A percentile compares a stretch with the other conserved stretches of the same genome.
Evolutionary conservation across 2,329 filamentous ascomycete genomes (phyloP).

Genomic region (Cercospora sp.): DNA sequence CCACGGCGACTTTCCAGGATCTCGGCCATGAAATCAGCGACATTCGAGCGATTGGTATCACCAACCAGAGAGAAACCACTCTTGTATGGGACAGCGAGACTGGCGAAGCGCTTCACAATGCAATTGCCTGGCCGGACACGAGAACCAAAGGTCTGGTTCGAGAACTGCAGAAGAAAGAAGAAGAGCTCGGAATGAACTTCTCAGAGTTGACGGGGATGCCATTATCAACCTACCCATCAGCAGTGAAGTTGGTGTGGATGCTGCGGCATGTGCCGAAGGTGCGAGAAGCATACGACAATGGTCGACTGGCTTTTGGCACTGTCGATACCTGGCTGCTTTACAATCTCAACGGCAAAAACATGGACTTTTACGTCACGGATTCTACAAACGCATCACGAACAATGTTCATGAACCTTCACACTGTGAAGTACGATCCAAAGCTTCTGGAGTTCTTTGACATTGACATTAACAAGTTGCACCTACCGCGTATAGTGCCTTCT

Average conservation of each 20-base stretch:
- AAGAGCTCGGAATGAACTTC: slow-evolving; percentile 64
- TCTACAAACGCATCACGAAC: slow-evolving; percentile 85
- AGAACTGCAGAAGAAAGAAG: slow-evolving; percentile 67
- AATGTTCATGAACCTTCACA: slow-evolving; percentile 91
- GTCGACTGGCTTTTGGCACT: slow-evolving; percentile 83
- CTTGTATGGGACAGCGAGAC: slow-evolving; percentile 81
- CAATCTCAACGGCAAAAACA: slow-evolving; percentile 71
- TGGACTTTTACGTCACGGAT: slow-evolving; percentile 76
- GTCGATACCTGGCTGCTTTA: slow-evolving; percentile 88
- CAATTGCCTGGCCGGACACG: slow-evolving; percentile 89
- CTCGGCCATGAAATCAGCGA: slow-evolving; percentile 66
- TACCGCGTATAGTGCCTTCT: slow-evolving; percentile 81
- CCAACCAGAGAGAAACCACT: slow-evolving; percentile 82
- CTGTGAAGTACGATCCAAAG: slow-evolving; percentile 74
- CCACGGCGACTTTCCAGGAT: slow-evolving; percentile 67
- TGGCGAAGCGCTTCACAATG: slow-evolving; percentile 77
- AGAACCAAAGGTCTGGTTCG: slow-evolving; percentile 74
- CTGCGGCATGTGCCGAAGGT: slow-evolving; percentile 70
- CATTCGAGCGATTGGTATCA: slow-evolving; percentile 79
- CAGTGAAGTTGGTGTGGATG: slow-evolving; percentile 85
- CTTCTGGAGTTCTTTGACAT: slow-evolving; percentile 81
- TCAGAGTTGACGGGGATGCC: slow-evolving; percentile 72
- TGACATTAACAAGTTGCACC: slow-evolving; percentile 66
- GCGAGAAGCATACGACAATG: slow-evolving; percentile 71
- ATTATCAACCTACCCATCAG: slow-evolving; percentile 83